These are phyloP conservation scores for Abrus precatorius DNA, from an alignment of 306 rosid species.

Conservation along the genomic window DNA sequence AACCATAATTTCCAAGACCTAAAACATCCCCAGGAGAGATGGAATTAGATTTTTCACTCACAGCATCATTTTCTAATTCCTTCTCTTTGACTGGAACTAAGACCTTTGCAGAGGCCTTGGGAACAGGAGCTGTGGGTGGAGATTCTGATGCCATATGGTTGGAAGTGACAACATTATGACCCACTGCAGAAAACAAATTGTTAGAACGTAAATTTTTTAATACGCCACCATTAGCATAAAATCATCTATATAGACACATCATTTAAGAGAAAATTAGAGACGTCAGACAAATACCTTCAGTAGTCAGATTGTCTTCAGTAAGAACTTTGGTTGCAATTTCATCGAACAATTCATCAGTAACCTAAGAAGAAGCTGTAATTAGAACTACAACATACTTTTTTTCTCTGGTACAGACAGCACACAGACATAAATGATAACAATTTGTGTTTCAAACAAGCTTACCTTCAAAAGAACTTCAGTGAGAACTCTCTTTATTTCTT, in stretches of 20 bases:
- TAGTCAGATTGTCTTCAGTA: conserved; percentile 72
- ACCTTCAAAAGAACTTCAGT: conserved; percentile 97
- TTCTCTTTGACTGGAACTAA: conserved; percentile 67
- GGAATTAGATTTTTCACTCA: conserved; percentile 68
- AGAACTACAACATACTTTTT: conserved; percentile 39
- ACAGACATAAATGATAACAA: conserved; percentile 22
- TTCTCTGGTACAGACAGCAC: conserved; percentile 37
- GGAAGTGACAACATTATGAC: conserved; percentile 53
- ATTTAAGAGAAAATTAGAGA: conserved; percentile 32
- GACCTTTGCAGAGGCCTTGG: conserved; percentile 77
- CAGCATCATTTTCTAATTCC: conserved; percentile 63
- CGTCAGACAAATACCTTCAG: conserved; percentile 65
- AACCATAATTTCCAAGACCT: conserved; percentile 96
- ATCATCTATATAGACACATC: not conserved
- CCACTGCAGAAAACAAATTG: conserved; percentile 57
- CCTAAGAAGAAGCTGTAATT: conserved; percentile 63
- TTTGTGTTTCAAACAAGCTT: conserved; percentile 43
- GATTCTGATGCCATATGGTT: conserved; percentile 64
- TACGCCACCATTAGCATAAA: conserved; percentile 16
- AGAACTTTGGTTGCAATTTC: conserved; percentile 94
- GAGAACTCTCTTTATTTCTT: conserved; percentile 86
- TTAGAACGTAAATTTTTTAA: conserved; percentile 25
- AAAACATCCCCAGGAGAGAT: conserved; percentile 85
- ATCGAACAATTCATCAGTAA: conserved; percentile 95
- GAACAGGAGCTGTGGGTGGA: conserved; percentile 55